A percentile compares a stretch with the other conserved stretches of the same genome.
Conservation (phyloP, 1,284 basidiomycete species). For the Melampsora larici-populina region DNA sequence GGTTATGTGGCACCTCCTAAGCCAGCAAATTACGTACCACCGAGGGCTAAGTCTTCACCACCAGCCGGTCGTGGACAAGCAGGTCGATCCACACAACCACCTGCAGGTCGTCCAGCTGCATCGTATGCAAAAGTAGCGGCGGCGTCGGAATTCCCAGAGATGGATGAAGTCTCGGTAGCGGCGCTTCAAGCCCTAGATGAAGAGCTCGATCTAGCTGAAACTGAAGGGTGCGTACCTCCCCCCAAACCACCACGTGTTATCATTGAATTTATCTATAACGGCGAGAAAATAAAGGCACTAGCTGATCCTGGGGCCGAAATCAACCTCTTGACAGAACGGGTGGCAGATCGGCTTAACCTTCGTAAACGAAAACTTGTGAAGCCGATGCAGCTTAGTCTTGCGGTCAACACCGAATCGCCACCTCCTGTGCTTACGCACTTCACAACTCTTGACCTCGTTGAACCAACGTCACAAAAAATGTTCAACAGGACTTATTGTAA, state of each 20-base stretch:
- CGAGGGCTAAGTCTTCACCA: background rate
- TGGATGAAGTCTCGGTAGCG: background rate
- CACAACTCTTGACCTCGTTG: background rate
- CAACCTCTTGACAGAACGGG: background rate
- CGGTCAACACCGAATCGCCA: too few species aligned
- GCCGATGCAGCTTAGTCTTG: background rate
- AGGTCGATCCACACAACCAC: background rate
- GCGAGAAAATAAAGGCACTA: too few species aligned
- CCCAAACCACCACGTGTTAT: background rate
- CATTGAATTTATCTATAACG: too few species aligned
- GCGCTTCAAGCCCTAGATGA: background rate
- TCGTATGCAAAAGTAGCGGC: too few species aligned
- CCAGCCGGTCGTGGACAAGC: background rate
- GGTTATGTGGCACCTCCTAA: background rate
- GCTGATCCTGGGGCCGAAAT: too few species aligned
- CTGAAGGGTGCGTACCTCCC: background rate
- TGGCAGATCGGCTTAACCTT: background rate
- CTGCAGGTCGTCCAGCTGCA: too few species aligned
- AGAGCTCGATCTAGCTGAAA: background rate
- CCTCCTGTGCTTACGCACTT: background rate
- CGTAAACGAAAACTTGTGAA: background rate
- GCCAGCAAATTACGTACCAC: background rate
- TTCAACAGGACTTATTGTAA: background rate
- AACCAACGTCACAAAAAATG: background rate
- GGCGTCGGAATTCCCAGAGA: background rate